Conservation (phyloP, 2,329 filamentous ascomycete species). For the Dactylella cylindrospora region DNA sequence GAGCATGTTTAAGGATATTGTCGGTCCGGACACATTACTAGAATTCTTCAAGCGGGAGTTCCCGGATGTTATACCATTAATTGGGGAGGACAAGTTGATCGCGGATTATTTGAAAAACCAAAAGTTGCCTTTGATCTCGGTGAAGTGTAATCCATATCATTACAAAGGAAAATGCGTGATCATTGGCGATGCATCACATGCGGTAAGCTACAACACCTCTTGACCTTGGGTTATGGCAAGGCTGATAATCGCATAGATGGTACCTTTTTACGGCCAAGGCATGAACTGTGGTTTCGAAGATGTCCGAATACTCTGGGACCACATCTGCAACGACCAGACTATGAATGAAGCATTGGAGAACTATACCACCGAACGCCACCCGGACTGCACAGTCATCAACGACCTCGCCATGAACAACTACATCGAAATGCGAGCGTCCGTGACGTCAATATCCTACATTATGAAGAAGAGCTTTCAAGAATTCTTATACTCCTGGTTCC, state of each 20-base stretch:
- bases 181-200: constrained; percentile 89
- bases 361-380: constrained; percentile 72
- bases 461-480: constrained; percentile 86
- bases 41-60: constrained; percentile 81
- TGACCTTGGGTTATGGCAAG: no score
- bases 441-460: constrained; percentile 74
- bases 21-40: constrained; percentile 62
- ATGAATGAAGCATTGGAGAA: constrained; percentile 62
- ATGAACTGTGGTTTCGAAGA: constrained; percentile 98
- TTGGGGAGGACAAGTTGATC: constrained; percentile 67
- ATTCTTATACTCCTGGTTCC: constrained; percentile 72
- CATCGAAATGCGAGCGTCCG: constrained; percentile 85
- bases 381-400: constrained; percentile 86
- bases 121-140: constrained; percentile 86
- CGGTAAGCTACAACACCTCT: constrained; percentile 51
- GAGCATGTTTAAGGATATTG: constrained; percentile 66
- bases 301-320: constrained; percentile 77
- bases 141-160: constrained; percentile 90
- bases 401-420: constrained; percentile 90
- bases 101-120: constrained; percentile 78
- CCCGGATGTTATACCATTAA: constrained; percentile 76
- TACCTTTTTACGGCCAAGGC: constrained; percentile 96
- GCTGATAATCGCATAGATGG: constrained; percentile 67
- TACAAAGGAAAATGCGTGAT: constrained; percentile 75
- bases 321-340: constrained; percentile 53